Evolutionary conservation across 129 eudicot genomes (phyloP).

Genomic region (Centaurea solstitialis): DNA sequence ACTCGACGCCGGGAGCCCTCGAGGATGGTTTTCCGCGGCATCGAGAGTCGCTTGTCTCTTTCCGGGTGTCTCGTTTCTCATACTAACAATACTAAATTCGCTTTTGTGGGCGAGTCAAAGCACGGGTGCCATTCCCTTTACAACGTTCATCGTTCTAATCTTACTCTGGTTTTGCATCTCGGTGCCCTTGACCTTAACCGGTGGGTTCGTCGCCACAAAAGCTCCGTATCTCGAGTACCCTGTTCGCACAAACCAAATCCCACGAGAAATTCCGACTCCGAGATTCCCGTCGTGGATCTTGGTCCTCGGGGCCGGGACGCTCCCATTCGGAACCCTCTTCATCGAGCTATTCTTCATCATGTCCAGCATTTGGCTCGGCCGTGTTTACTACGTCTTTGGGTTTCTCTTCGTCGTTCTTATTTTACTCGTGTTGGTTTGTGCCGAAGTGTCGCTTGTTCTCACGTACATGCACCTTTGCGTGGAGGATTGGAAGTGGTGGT

Average conservation of each 20-base stretch:
- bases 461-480: conserved; percentile 49
- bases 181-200: conserved; percentile 31
- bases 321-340: conserved; percentile 45
- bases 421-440: conserved; percentile 33
- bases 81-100: conserved; percentile 35
- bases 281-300: conserved; percentile 40
- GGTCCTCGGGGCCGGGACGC: conserved; percentile 41
- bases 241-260: conserved; percentile 35
- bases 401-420: conserved; percentile 35
- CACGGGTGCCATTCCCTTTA: conserved; percentile 38
- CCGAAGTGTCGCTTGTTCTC: conserved; percentile 39
- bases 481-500: conserved; percentile 50
- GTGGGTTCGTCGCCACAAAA: conserved; percentile 29
- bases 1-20: conserved; percentile 12
- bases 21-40: conserved; percentile 32
- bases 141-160: conserved; percentile 31
- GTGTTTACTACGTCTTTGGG: conserved; percentile 48
- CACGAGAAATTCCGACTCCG: conserved; percentile 38
- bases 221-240: conserved; percentile 33
- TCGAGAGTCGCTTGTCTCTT: conserved; percentile 39
- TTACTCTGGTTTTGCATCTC: conserved; percentile 40
- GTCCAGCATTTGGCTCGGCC: conserved; percentile 45
- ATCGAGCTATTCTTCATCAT: conserved; percentile 43
- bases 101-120: conserved; percentile 43
- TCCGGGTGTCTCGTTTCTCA: conserved; percentile 34